phyloP scores from a whole-genome alignment of 2,329 filamentous ascomycete genomes.

The Arthrobotrys entomopaga region DNA sequence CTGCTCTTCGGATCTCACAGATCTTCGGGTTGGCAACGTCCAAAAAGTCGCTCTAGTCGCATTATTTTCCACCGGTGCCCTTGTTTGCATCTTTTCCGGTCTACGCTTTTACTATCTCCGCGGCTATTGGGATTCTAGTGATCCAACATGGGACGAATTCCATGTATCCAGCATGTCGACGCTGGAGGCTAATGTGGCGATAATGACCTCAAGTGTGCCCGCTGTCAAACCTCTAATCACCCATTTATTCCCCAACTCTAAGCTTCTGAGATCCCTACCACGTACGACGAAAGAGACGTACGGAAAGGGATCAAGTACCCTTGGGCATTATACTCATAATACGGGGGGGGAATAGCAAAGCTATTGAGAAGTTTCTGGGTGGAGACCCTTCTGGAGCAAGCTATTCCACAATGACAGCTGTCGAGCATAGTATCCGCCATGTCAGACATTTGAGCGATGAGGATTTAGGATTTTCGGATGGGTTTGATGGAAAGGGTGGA shows the following conservation, averaged over 20 bases:
- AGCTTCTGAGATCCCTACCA: constrained; percentile 12
- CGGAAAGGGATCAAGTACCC: not conserved
- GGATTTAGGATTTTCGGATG: constrained; percentile 41
- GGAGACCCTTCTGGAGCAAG: constrained; percentile 4
- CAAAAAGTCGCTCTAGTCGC: constrained; percentile 43
- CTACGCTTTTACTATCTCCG: constrained; percentile 34
- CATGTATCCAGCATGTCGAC: constrained; percentile 39
- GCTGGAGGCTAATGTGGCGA: constrained; percentile 52
- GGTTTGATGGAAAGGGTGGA: constrained; percentile 36
- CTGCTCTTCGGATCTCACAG: not conserved
- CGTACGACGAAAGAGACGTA: constrained; percentile 10
- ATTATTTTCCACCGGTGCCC: constrained; percentile 40
- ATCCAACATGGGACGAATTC: constrained; percentile 46
- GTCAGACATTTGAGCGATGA: constrained; percentile 30
- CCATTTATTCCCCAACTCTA: constrained; percentile 20
- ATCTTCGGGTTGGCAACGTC: constrained; percentile 28
- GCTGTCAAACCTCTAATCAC: constrained; percentile 47
- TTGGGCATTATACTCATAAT: not conserved
- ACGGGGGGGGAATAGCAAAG: constrained; percentile 9
- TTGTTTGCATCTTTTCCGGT: constrained; percentile 41
- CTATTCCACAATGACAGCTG: constrained; percentile 13
- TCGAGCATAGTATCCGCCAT: constrained; percentile 8
- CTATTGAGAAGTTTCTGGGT: constrained; percentile 15
- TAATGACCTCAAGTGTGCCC: constrained; percentile 44
- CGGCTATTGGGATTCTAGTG: constrained; percentile 42